Conservation (phyloP, 192 early-diverging fungal species). For the Coemansia sp. region DNA sequence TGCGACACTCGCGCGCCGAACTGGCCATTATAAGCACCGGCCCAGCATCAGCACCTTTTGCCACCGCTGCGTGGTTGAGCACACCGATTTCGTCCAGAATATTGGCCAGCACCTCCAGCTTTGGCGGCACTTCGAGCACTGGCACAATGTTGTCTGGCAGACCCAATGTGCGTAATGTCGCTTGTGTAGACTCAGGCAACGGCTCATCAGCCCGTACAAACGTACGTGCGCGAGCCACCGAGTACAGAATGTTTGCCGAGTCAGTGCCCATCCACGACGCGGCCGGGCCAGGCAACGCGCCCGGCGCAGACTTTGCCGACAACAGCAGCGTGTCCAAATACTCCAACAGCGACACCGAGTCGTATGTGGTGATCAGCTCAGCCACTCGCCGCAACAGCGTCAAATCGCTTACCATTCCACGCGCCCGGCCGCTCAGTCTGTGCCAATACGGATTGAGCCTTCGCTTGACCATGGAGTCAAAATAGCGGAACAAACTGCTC, state of each 20-base stretch:
- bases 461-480: constrained; percentile 71
- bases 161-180: constrained; percentile 41
- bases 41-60: neutral
- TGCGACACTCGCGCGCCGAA: constrained; percentile 25
- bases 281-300: constrained; percentile 25
- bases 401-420: constrained; percentile 74
- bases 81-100: constrained; percentile 73
- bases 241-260: constrained; percentile 76
- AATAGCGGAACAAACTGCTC: constrained; percentile 79
- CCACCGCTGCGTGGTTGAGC: constrained; percentile 8
- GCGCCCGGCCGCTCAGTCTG: constrained; percentile 65
- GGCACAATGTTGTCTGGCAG: constrained; percentile 69
- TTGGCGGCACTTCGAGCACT: constrained; percentile 88
- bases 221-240: constrained; percentile 57
- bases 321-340: constrained; percentile 83
- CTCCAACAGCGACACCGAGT: constrained; percentile 82
- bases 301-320: constrained; percentile 48
- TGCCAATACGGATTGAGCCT: constrained; percentile 91
- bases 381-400: constrained; percentile 68
- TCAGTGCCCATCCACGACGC: constrained; percentile 83
- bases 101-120: constrained; percentile 73
- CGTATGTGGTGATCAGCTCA: constrained; percentile 76
- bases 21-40: constrained; percentile 36
- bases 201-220: constrained; percentile 26
- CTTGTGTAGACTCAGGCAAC: constrained; percentile 1